Evolutionary conservation across 148 eudicot genomes (phyloP), one percentile per base, ranked within the genome.

Genomic region (Bassia scoparia): DNA sequence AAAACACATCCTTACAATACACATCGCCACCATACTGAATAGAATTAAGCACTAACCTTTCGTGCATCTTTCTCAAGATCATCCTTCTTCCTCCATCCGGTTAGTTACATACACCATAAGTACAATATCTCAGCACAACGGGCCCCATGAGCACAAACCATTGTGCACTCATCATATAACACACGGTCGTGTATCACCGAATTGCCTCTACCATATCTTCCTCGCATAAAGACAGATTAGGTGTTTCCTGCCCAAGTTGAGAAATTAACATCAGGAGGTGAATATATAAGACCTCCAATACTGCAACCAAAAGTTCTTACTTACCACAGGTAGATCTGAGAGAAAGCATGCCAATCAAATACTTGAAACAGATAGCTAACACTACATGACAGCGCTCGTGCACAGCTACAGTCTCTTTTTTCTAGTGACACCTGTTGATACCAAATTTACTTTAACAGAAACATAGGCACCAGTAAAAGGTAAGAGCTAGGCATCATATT

Each of bases 151-250:
- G 96, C 94, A 53, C 90, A 96, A 68, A 93, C 90, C 98, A 93
- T 93, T 86, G n/a, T 93, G 98, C 98, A 93, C n/a, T 93, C 85
- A 87, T 84, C 94, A 93, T 83, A 83, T 93, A 93, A 75, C 98
- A 96, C 80, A 90, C 85, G 56, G 98, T 93, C 53, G 94, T 85
- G 72, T 87, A 87, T 29, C 92, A 92, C 80, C 84, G 94, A 77
- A n/a, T n/a, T n/a, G n/a, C n/a, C n/a, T 89, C 89, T 54, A 90
- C 82, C 85, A 83, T 86, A 69, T 90, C 96, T 81, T 93, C 98
- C 98, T 85, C 17, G 98, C 94, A 78, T 93, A 93, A 69, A 93
- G 71, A 93, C 90, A 69, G 98, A 93, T 50, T 67, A 70, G 98
- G 96, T 75, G 98, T 93, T 85, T 93, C 98, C 98, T 93, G 87